A percentile compares a stretch with the other conserved stretches of the same genome.
phyloP scores from a whole-genome alignment of 805 yeast genomes.

The Debaryomyces prosopidis region DNA sequence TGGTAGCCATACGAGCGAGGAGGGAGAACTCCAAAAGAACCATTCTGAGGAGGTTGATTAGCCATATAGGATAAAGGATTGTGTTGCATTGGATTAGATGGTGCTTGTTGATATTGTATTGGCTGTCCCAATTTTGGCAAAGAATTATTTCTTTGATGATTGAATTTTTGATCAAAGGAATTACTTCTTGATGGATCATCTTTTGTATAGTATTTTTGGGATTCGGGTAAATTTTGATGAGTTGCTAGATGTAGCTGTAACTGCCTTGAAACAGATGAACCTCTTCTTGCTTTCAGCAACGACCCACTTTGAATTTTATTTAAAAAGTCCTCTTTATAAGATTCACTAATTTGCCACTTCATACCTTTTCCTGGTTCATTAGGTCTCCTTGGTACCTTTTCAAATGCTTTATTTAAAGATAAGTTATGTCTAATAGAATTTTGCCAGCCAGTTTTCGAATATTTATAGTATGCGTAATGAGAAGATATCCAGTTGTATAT shows the following conservation, averaged over 20 bases:
- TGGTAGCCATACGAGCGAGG: constrained; percentile 15
- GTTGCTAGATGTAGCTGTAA: constrained; percentile 71
- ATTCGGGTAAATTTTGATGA: constrained; percentile 53
- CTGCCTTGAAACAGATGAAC: constrained; percentile 79
- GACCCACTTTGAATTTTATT: constrained; percentile 77
- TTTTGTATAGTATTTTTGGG: constrained; percentile 28
- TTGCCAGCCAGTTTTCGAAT: constrained; percentile 96
- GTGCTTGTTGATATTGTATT: constrained; percentile 13
- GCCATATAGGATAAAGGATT: constrained; percentile 22
- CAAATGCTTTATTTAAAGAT: constrained; percentile 94
- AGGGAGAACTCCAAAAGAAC: constrained; percentile 10
- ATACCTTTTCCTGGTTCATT: constrained; percentile 98
- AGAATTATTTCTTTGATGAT: constrained; percentile 16
- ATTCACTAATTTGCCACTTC: constrained; percentile 96
- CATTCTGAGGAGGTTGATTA: constrained; percentile 12
- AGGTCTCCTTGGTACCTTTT: constrained; percentile 92
- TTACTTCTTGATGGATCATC: constrained; percentile 9
- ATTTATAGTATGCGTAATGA: constrained; percentile 89
- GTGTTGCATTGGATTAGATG: constrained; percentile 18
- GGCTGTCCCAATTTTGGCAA: constrained; percentile 21
- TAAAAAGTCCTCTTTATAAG: constrained; percentile 81
- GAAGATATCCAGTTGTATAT: constrained; percentile 88
- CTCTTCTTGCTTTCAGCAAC: constrained; percentile 71
- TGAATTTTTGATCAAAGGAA: constrained; percentile 16
- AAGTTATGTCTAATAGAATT: constrained; percentile 94